Conservation (phyloP, 306 rosid species). For the Morella rubra region DNA sequence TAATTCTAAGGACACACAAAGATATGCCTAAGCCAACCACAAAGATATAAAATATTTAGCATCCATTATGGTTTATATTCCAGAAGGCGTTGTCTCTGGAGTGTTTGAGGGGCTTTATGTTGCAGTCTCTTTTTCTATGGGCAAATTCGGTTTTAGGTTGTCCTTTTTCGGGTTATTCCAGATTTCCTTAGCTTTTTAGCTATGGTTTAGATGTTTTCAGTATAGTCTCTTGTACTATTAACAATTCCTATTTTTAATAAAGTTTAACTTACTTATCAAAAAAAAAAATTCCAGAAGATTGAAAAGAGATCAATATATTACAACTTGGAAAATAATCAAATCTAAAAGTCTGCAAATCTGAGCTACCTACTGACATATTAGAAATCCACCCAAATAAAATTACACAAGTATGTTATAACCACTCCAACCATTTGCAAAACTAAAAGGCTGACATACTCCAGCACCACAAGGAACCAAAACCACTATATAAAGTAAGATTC, state of each 20-base stretch:
- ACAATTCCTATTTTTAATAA: too few species aligned
- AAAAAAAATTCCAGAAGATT: background rate
- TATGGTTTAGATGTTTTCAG: too few species aligned
- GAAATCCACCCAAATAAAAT: background rate
- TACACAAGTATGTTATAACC: background rate
- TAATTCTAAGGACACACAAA: background rate
- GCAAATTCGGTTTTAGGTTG: too few species aligned
- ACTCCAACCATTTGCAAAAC: background rate
- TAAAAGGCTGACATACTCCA: background rate
- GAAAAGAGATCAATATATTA: background rate
- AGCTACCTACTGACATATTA: background rate
- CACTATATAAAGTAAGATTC: background rate
- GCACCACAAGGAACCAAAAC: slow-evolving; percentile 1
- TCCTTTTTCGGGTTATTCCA: too few species aligned
- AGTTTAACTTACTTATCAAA: too few species aligned
- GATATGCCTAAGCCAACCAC: background rate
- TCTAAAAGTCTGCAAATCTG: background rate
- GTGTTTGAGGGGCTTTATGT: too few species aligned
- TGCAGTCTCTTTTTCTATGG: too few species aligned
- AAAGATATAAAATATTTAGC: background rate
- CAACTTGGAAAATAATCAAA: background rate
- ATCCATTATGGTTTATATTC: background rate
- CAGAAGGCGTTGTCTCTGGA: background rate
- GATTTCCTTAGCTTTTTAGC: too few species aligned
- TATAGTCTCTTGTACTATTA: too few species aligned